Evolutionary conservation across 176 grass and related monocot species (phyloP), one percentile per base, ranked within the genome.

Genomic region (Aegilops umbellulata): DNA sequence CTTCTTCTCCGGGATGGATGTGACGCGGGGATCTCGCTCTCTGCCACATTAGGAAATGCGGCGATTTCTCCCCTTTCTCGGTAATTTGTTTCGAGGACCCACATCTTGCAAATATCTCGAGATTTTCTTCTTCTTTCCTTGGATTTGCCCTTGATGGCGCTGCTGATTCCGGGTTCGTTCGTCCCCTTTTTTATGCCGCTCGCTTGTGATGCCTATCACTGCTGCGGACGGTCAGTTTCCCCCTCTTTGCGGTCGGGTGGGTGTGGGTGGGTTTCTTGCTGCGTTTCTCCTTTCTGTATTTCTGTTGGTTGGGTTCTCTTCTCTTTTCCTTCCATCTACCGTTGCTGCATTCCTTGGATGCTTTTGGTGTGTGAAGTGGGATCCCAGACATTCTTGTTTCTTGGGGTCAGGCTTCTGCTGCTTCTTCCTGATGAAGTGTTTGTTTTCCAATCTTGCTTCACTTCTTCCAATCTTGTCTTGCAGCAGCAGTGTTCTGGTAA

Each of bases 21-120:
- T 49, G 76, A 57, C 65, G 73, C 73, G 62, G 49, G 69, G 84
- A 65, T 77, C 85, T 90, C 71, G 64, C 53, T 82, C 62, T 64
- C 79, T 1, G 39, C 31, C 69, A 0, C 22, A 78, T 82, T 13
- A 80, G 79, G 65, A 34, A 24, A 19, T 67, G 84, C 34, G 80
- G 8, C 7, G 80, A 87, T 60, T 81, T 84, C 68, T 67, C 62
- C 25, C 44, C 15, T 44, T 83, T 87, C 20, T 72, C 22, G 84
- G 89, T 84, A 83, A 49, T 90, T 90, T 38, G 8, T 9, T 9
- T 36, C 35, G 35, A 36, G 89, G 67, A 76, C 75, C 89, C 41
- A 38, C 41, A 42, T 42, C 41, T 38, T 42, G 41, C 41, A 74
- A 79, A 66, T 11, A 24, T 39, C 75, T 35, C 4, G n/a, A 19